Base-by-base conservation (phyloP, 176 grass and related monocot species). In the Avena insularis region DNA sequence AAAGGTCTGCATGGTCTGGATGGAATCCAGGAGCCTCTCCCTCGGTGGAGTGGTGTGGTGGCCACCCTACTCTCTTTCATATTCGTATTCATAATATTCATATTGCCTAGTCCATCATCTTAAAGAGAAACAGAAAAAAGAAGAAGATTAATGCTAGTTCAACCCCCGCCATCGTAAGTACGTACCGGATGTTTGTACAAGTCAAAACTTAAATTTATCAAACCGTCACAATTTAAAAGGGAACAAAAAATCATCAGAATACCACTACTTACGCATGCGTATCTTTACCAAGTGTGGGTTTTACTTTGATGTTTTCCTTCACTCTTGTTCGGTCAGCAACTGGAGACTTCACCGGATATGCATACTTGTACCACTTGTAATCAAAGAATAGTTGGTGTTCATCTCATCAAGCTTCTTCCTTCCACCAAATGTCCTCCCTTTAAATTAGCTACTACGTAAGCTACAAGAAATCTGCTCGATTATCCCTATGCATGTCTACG, bases 11-110 rank as follows among this genome's bases (percentile, higher is more conserved):
- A 45, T 9, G 29, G 84, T 83, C 23, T 87, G 84, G 89, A 87
- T 72, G 84, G 89, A 90, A 90, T 86, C 84, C 33, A 25, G 13
- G 40, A 5, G 40, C 47, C 43, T 73, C 38, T 23, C 40, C 40
- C 12, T 21, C 69, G 48, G 72, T 75, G 72, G 47, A 75, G 72
- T 73, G 45, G 46, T 25, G 46, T 50, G 72, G 21, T 75, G 46
- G 71, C 45, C 71, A 50, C 71, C 19, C 12, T 61, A 5, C 9
- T 15, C 48, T 15, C 35, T 51, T 88, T 47, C 38, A 66, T 72
- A 6, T 45, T 66, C 63, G 35, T 65, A 5, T 66, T 66, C 63
- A 15, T 14, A 17, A 67, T 35, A 35, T 67, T 68, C 65, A 40
- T 43, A 70, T 70, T 70, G 67, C 35, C 23, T 33, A 9, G 71